Conservation (phyloP, 495 filamentous ascomycete genomes). For the Tricharina praecox region DNA sequence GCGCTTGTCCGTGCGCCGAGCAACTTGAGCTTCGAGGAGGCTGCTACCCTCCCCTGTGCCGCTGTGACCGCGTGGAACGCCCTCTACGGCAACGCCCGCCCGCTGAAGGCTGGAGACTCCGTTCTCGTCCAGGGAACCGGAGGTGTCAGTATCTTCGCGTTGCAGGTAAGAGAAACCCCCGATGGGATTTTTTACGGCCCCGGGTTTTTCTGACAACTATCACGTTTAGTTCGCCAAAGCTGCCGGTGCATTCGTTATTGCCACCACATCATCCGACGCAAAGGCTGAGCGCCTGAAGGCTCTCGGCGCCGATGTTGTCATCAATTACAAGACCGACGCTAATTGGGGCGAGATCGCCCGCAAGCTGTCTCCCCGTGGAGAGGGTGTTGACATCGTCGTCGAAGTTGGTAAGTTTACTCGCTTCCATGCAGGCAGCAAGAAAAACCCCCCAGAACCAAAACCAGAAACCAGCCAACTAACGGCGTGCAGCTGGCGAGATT, state of each 20-base stretch:
- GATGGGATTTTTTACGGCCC: too few relatives aligned
- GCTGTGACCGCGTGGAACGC: conserved; percentile 30
- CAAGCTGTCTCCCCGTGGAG: conserved; percentile 39
- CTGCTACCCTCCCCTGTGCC: conserved; percentile 30
- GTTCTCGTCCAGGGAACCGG: conserved; percentile 28
- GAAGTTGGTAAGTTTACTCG: conserved; percentile 38
- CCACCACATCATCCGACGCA: conserved; percentile 28
- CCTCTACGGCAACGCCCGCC: conserved; percentile 20
- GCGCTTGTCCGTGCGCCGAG: conserved; percentile 31
- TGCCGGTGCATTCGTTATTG: conserved; percentile 25
- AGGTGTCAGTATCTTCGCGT: conserved; percentile 27
- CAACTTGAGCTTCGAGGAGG: conserved; percentile 31
- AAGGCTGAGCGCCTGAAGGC: conserved; percentile 27
- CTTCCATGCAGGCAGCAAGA: not conserved
- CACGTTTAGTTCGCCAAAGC: conserved; percentile 8
- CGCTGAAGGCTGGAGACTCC: conserved; percentile 19
- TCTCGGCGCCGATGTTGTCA: conserved; percentile 36
- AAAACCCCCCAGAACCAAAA: too few relatives aligned
- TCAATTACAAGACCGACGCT: conserved; percentile 44
- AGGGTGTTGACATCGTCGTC: conserved; percentile 53
- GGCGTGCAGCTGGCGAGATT: conserved; percentile 34
- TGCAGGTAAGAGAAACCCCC: conserved; percentile 17
- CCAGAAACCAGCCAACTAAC: too few relatives aligned
- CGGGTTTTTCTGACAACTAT: not conserved
- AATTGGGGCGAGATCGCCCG: conserved; percentile 53